A percentile compares a stretch with the other conserved stretches of the same genome.
Conservation (phyloP, 768 basidiomycete species). For the Amanita pseudoporphyria region DNA sequence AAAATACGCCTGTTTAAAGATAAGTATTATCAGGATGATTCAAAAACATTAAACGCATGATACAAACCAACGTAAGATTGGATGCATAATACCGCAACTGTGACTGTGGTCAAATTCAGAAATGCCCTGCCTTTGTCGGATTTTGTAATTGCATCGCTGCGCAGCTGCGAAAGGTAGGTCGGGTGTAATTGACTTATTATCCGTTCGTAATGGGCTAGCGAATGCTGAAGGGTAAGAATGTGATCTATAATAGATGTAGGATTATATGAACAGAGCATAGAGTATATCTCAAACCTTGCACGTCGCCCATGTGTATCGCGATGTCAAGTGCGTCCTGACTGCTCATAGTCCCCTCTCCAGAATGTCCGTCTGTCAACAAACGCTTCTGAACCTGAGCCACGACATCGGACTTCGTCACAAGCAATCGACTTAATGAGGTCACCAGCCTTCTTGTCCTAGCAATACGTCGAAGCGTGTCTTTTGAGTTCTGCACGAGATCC, state of each 20-base stretch:
- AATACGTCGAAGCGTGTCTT: conserved; percentile 58
- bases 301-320: conserved; percentile 82
- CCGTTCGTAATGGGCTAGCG: conserved; percentile 78
- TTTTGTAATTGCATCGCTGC: conserved; percentile 48
- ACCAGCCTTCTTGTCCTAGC: conserved; percentile 70
- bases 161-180: conserved; percentile 72
- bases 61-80: conserved; percentile 48
- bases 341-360: conserved; percentile 24
- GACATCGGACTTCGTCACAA: conserved; percentile 78
- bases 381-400: conserved; percentile 73
- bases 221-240: conserved; percentile 78
- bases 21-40: not conserved
- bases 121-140: conserved; percentile 57
- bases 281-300: conserved; percentile 53
- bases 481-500: conserved; percentile 14
- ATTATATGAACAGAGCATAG: not conserved
- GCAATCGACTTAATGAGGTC: conserved; percentile 63
- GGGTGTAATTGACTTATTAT: conserved; percentile 85
- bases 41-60: not conserved
- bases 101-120: conserved; percentile 56
- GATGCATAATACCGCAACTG: conserved; percentile 56
- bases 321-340: conserved; percentile 54
- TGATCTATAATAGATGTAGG: conserved; percentile 50
- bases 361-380: conserved; percentile 32
- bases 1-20: conserved; percentile 43